Percentiles rank a stretch among this genome's conserved stretches.
phyloP scores from a whole-genome alignment of 164 flowering plant genomes.

The Houttuynia cordata region DNA sequence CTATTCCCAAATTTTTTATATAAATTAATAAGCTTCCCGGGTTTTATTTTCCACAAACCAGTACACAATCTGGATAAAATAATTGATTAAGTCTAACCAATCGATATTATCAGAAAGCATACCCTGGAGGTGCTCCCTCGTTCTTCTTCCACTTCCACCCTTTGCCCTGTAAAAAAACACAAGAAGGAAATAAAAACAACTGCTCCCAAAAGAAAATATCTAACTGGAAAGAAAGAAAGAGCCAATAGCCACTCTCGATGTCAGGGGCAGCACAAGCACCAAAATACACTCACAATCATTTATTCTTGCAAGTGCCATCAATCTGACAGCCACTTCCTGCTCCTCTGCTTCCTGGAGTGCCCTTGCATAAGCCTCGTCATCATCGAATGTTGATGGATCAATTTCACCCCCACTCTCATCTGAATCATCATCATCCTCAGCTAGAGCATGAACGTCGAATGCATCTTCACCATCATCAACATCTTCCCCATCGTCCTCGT shows the following conservation, averaged over 20 bases:
- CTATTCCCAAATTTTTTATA: too few relatives aligned
- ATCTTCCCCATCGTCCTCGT: constrained; percentile 5
- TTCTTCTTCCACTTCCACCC: constrained; percentile 14
- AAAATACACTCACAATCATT: constrained; percentile 18
- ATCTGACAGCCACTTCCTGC: constrained; percentile 16
- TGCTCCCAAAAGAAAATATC: neutral
- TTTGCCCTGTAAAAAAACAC: constrained; percentile 8
- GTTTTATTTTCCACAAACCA: too few relatives aligned
- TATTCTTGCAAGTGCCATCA: constrained; percentile 25
- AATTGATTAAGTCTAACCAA: too few relatives aligned
- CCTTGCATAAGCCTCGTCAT: constrained; percentile 85
- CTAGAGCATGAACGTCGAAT: constrained; percentile 51
- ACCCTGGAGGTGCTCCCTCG: constrained; percentile 21
- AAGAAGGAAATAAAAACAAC: neutral
- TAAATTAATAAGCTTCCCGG: too few relatives aligned
- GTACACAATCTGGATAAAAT: too few relatives aligned
- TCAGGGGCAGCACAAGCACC: neutral
- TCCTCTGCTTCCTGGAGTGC: constrained; percentile 39
- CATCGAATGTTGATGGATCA: constrained; percentile 43
- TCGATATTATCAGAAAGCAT: neutral
- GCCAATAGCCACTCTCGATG: neutral
- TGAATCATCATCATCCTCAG: constrained; percentile 17
- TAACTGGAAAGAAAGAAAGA: neutral
- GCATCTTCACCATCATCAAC: constrained; percentile 44
- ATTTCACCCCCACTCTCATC: constrained; percentile 20